Evolutionary conservation across 176 grass and related monocot species (phyloP).

Genomic region (Saccharum officinarum): DNA sequence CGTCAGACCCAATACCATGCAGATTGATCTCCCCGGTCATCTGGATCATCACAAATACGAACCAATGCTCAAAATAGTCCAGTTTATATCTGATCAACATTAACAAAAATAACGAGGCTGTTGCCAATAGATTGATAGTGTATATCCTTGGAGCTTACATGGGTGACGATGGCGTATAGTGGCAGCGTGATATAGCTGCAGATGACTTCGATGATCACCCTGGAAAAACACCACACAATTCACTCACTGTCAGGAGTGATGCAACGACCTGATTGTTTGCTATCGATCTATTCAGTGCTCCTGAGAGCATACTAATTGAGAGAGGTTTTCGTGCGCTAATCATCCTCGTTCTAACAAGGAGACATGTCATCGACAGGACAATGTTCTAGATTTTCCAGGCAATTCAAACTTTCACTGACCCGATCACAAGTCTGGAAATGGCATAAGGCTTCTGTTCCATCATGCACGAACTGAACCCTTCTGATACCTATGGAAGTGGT

Average conservation of each 20-base stretch:
- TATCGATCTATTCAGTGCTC: not conserved
- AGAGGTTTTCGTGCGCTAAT: not conserved
- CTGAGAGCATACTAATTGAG: not conserved
- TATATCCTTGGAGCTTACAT: constrained; percentile 39
- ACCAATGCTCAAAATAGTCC: not conserved
- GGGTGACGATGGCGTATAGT: constrained; percentile 72
- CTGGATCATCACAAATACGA: constrained; percentile 19
- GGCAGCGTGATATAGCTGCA: constrained; percentile 93
- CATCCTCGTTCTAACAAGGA: not conserved
- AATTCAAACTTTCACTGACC: constrained; percentile 47
- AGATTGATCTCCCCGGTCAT: constrained; percentile 72
- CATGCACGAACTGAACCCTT: constrained; percentile 80
- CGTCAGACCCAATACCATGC: constrained; percentile 31
- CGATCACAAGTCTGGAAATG: constrained; percentile 68
- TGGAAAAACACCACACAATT: constrained; percentile 30
- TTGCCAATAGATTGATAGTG: no score
- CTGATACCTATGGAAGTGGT: constrained; percentile 50
- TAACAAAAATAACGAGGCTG: not conserved
- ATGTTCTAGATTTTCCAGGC: not conserved
- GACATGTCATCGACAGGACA: not conserved
- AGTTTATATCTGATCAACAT: not conserved
- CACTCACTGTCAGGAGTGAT: not conserved
- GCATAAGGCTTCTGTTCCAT: constrained; percentile 65
- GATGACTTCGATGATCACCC: constrained; percentile 60
- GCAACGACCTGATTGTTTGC: not conserved